Percentiles rank a stretch among this genome's conserved stretches.
phyloP scores from a whole-genome alignment of 352 stramenopile genomes.

The Phytophthora ohioensis region DNA sequence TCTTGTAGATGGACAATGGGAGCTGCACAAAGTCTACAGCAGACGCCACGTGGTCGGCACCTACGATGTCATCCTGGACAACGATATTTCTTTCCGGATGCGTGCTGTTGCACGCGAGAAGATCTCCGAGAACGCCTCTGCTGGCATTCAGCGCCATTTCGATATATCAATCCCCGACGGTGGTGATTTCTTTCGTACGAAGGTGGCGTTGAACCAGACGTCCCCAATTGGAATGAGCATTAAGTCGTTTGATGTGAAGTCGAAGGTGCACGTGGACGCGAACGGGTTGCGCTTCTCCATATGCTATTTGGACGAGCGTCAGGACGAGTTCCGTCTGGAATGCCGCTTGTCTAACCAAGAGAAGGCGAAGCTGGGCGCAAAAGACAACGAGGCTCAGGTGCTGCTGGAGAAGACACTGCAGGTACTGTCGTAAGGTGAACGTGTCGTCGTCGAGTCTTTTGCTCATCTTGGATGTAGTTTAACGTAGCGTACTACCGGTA shows the following conservation, averaged over 20 bases:
- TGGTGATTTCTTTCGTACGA: constrained; percentile 37
- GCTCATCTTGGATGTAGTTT: neutral
- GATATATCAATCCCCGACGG: constrained; percentile 23
- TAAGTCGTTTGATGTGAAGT: constrained; percentile 32
- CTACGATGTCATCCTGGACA: constrained; percentile 48
- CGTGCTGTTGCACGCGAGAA: constrained; percentile 36
- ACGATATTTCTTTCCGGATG: constrained; percentile 43
- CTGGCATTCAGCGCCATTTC: constrained; percentile 37
- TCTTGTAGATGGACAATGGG: constrained; percentile 45
- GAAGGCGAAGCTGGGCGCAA: constrained; percentile 24
- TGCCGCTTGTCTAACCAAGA: constrained; percentile 29
- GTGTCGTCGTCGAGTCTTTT: neutral
- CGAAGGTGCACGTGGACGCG: constrained; percentile 29
- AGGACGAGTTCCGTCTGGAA: constrained; percentile 48
- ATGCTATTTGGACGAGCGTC: constrained; percentile 33
- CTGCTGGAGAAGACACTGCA: constrained; percentile 43
- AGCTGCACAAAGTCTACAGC: constrained; percentile 23
- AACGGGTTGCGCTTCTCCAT: constrained; percentile 38
- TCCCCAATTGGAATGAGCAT: constrained; percentile 33
- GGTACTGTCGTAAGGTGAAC: constrained; percentile 14
- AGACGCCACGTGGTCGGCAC: constrained; percentile 27
- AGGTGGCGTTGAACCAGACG: constrained; percentile 21
- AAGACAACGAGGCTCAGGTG: constrained; percentile 39
- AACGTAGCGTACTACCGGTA: no score
- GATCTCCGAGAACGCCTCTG: constrained; percentile 1